These are phyloP conservation scores for Paracoccidioides brasiliensis DNA, from an alignment of 2,329 filamentous ascomycete genomes.

Conservation along the genomic window DNA sequence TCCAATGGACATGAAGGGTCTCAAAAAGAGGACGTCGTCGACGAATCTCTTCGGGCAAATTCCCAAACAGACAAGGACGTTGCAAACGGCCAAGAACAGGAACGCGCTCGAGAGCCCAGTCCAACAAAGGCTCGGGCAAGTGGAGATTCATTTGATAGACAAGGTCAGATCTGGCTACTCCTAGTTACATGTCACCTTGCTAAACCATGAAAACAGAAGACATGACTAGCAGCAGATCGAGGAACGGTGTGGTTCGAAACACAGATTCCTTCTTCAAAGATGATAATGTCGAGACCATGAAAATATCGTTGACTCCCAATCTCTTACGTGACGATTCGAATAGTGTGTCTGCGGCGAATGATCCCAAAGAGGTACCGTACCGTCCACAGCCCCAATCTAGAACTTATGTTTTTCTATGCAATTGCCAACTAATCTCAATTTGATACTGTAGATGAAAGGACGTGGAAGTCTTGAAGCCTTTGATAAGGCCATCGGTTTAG, in stretches of 20 bases:
- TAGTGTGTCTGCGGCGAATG: conserved; percentile 16
- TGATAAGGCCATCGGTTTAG: conserved; percentile 47
- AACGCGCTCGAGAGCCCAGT: conserved; percentile 18
- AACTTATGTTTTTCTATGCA: background rate
- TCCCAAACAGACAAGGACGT: conserved; percentile 24
- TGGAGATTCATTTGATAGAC: conserved; percentile 51
- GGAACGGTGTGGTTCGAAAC: conserved; percentile 77
- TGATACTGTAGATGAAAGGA: conserved; percentile 31
- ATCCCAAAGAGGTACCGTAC: conserved; percentile 31
- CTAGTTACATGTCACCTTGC: background rate
- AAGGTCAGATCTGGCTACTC: conserved; percentile 19
- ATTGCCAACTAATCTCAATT: background rate
- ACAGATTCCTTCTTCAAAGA: conserved; percentile 97
- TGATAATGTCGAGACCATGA: conserved; percentile 86
- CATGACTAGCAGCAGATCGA: conserved; percentile 42
- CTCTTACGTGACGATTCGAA: conserved; percentile 66
- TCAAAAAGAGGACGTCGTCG: conserved; percentile 26
- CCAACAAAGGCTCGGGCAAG: conserved; percentile 39
- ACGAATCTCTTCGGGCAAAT: conserved; percentile 34
- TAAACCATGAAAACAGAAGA: conserved; percentile 14
- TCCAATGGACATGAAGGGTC: conserved; percentile 24
- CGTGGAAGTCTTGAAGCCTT: conserved; percentile 62
- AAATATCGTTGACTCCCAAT: conserved; percentile 92
- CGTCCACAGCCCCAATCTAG: background rate
- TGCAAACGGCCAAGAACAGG: conserved; percentile 15